A percentile compares a stretch with the other conserved stretches of the same genome.
Conservation (phyloP, 2,329 filamentous ascomycete genomes). For the Alternaria brassicae region DNA sequence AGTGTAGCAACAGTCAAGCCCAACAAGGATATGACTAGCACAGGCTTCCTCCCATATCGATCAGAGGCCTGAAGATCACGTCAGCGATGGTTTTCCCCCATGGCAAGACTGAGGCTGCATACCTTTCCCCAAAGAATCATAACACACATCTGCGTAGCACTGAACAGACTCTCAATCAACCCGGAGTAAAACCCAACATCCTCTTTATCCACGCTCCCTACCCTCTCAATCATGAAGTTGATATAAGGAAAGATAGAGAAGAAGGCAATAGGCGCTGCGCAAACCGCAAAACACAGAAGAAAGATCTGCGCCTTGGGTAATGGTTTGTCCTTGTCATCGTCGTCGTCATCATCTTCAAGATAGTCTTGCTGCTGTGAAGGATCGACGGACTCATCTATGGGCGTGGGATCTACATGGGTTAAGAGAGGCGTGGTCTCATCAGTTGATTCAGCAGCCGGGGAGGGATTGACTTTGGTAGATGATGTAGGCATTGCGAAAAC, state of each 20-base stretch:
- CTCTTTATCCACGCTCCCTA: slow-evolving; percentile 65
- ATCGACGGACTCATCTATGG: slow-evolving; percentile 21
- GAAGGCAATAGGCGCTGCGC: slow-evolving; percentile 81
- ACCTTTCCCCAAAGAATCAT: slow-evolving; percentile 72
- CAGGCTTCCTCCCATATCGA: slow-evolving; percentile 73
- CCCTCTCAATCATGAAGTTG: slow-evolving; percentile 75
- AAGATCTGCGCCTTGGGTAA: slow-evolving; percentile 65
- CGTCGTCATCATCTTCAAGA: slow-evolving; percentile 15
- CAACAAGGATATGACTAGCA: slow-evolving; percentile 70
- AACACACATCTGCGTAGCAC: slow-evolving; percentile 75
- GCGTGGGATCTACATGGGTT: slow-evolving; percentile 22
- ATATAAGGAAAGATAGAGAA: slow-evolving; percentile 84
- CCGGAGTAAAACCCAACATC: slow-evolving; percentile 83
- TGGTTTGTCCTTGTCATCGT: slow-evolving; percentile 35
- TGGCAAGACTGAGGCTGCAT: slow-evolving; percentile 5
- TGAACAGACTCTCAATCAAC: slow-evolving; percentile 75
- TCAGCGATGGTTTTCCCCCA: neutral
- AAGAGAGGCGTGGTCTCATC: slow-evolving; percentile 44
- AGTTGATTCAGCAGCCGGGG: slow-evolving; percentile 1
- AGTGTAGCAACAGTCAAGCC: slow-evolving; percentile 68
- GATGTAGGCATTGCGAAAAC: slow-evolving; percentile 4
- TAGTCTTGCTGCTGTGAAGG: neutral
- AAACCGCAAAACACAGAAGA: slow-evolving; percentile 74
- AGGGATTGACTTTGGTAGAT: neutral
- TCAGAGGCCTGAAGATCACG: slow-evolving; percentile 61